Conservation (phyloP, 768 basidiomycete genomes). For the Cubamyces lactineus region DNA sequence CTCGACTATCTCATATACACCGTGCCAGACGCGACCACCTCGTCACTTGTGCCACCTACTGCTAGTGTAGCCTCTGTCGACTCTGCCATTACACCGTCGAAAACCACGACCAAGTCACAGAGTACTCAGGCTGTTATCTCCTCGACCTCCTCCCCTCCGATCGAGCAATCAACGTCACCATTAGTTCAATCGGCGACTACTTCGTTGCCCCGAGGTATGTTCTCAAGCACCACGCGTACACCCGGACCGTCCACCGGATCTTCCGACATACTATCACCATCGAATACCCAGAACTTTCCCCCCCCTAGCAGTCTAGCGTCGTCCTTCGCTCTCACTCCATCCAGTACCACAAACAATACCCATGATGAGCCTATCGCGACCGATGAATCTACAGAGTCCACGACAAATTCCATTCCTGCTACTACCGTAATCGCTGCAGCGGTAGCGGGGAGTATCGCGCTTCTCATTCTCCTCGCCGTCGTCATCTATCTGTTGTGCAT, state of each 20-base stretch:
- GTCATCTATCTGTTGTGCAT: neutral
- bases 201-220: too few relatives aligned
- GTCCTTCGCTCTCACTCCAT: too few relatives aligned
- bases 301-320: too few relatives aligned
- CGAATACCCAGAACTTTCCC: too few relatives aligned
- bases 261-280: too few relatives aligned
- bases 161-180: too few relatives aligned
- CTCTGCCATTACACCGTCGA: neutral
- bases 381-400: neutral
- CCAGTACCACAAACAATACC: neutral
- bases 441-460: neutral
- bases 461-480: neutral
- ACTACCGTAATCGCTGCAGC: conserved; percentile 7
- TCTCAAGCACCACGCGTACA: too few relatives aligned
- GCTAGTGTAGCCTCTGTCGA: neutral
- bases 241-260: too few relatives aligned
- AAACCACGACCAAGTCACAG: neutral
- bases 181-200: too few relatives aligned
- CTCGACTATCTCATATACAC: conserved; percentile 19
- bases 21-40: neutral
- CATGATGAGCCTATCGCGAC: neutral
- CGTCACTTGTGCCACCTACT: neutral
- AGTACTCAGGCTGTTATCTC: too few relatives aligned
- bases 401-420: neutral
- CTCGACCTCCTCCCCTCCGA: too few relatives aligned